Evolutionary conservation across 257 asterid species (phyloP), one percentile per base, ranked within the genome.

Genomic region (Mitragyna speciosa): DNA sequence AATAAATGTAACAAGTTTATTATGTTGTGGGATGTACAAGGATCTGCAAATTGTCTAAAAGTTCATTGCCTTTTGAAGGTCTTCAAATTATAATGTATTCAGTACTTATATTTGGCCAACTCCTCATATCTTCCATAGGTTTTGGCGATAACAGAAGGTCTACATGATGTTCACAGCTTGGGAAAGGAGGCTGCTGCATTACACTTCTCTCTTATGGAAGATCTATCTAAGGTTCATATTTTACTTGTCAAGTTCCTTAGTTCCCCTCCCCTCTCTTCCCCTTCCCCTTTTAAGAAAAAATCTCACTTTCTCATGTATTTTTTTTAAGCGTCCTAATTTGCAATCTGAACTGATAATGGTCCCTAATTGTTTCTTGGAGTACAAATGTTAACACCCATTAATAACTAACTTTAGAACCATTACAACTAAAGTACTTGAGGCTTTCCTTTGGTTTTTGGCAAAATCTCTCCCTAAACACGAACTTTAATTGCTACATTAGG

Each of bases 61-160:
- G 39, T 30, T 49, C 30, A 26, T 11, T 33, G 26, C 19, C 52
- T n/a, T 39, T 69, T 10, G 4, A 43, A 2, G 31, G 30, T 31
- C 30, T 45, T 43, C 22, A 36, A 41, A 20, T 39, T 19, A 5
- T 8, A 69, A 2, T n/a, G 10, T 39, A 12, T 7, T 49, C 71
- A 15, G 33, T 43, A 31, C n/a, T 15, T 74, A 14, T 75, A 41
- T 31, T 49, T 17, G 83, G 70, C 66, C 20, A 72, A 64, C 9
- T 31, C 16, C 43, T 72, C 33, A 48, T 59, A 66, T 58, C 28
- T 45, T 49, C 63, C 70, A 31, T 86, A 96, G 99, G 97, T 96
- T 80, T 85, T 96, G 90, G 98, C 97, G 47, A 93, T 96, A 89
- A 96, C 98, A 77, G 99, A 91, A 90, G 98, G 89, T 83, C 86